These are phyloP conservation scores for Magnaporthiopsis rhizophila DNA, from an alignment of 2,329 filamentous ascomycete genomes.

Conservation along the genomic window DNA sequence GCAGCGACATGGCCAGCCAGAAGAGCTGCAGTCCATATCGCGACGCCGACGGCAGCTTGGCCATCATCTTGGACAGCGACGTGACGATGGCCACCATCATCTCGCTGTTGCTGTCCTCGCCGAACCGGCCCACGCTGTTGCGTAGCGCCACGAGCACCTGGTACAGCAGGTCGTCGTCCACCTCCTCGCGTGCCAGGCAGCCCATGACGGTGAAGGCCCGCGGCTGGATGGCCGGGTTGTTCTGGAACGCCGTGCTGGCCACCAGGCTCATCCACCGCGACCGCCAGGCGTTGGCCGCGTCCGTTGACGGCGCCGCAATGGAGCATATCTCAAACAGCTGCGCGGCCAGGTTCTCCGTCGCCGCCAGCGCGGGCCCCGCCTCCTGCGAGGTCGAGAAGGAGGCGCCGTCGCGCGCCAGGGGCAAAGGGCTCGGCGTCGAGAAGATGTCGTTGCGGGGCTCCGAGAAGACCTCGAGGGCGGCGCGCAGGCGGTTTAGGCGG, in stretches of 20 bases:
- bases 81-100: slow-evolving; percentile 63
- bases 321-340: slow-evolving; percentile 56
- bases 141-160: slow-evolving; percentile 62
- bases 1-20: slow-evolving; percentile 60
- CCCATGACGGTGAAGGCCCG: slow-evolving; percentile 65
- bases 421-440: slow-evolving; percentile 27
- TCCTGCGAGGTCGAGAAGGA: slow-evolving; percentile 47
- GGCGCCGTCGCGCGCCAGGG: slow-evolving; percentile 38
- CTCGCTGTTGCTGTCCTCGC: slow-evolving; percentile 55
- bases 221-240: slow-evolving; percentile 63
- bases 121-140: slow-evolving; percentile 56
- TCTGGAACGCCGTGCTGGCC: slow-evolving; percentile 65
- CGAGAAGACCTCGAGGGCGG: slow-evolving; percentile 49
- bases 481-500: slow-evolving; percentile 46
- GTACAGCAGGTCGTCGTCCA: slow-evolving; percentile 63
- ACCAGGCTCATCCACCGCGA: slow-evolving; percentile 68
- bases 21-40: slow-evolving; percentile 63
- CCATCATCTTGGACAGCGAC: slow-evolving; percentile 63
- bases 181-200: slow-evolving; percentile 61
- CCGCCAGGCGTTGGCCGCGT: slow-evolving; percentile 61
- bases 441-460: slow-evolving; percentile 53
- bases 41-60: slow-evolving; percentile 57
- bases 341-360: slow-evolving; percentile 54
- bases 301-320: slow-evolving; percentile 54
- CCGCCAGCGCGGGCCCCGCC: slow-evolving; percentile 38